These are phyloP conservation scores for Trichoderma sp. DNA, from an alignment of 2,329 filamentous ascomycete genomes.

Conservation along the genomic window DNA sequence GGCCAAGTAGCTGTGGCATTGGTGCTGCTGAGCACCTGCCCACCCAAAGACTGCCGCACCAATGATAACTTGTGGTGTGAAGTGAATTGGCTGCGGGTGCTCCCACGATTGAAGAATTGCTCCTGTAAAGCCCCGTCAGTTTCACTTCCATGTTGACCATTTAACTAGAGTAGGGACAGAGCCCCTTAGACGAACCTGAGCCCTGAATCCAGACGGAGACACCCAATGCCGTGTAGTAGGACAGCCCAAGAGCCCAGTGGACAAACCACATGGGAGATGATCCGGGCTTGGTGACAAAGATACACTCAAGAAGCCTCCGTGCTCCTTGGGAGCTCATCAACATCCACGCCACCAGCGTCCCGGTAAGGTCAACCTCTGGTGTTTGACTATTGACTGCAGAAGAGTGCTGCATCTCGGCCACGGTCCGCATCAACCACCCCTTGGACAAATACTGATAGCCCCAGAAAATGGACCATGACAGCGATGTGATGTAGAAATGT, in stretches of 20 bases:
- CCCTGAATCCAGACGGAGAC: constrained; percentile 84
- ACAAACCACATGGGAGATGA: constrained; percentile 79
- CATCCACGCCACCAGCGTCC: constrained; percentile 65
- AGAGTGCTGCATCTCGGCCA: constrained; percentile 42
- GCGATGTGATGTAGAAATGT: constrained; percentile 78
- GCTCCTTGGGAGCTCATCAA: constrained; percentile 74
- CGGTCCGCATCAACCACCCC: constrained; percentile 52
- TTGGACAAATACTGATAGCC: constrained; percentile 56
- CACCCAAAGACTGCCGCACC: constrained; percentile 64
- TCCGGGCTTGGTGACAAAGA: constrained; percentile 58
- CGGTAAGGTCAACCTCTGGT: constrained; percentile 53
- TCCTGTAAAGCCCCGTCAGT: constrained; percentile 25
- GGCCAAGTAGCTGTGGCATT: constrained; percentile 68
- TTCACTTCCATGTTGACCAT: neutral
- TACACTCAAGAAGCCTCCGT: constrained; percentile 74
- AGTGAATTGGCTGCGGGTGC: constrained; percentile 21
- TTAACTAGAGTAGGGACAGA: neutral
- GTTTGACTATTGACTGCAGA: constrained; percentile 6
- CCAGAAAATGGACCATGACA: constrained; percentile 73
- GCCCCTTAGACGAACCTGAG: constrained; percentile 53
- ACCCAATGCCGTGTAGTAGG: constrained; percentile 72
- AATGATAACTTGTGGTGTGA: constrained; percentile 35
- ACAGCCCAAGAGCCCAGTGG: constrained; percentile 76
- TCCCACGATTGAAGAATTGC: constrained; percentile 37
- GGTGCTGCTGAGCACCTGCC: constrained; percentile 71